Evolutionary conservation across 208 protist genomes (phyloP), one percentile per base, ranked within the genome.

Genomic region (Wallacemonas rigidus): DNA sequence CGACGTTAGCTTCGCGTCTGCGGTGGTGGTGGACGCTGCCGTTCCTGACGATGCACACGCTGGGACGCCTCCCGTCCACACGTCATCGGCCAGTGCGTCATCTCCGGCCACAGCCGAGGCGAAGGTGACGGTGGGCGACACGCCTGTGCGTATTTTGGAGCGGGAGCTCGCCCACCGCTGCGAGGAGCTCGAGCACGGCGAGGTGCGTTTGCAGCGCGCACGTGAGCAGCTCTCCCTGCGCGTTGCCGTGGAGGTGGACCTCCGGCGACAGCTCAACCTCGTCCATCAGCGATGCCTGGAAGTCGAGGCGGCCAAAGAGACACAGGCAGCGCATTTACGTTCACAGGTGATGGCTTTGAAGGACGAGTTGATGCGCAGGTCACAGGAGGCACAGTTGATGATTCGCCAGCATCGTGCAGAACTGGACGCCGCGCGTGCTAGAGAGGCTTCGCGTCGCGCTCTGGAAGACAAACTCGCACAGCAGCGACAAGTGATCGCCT

Each of bases 361-460:
- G 76, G 90, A 90, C 63, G 90, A 95, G 82, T 76, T 95, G 45
- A 78, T 74, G 7, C 83, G 90, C 1, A 82, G 85, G n/a, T 69
- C 74, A 14, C 72, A 89, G 53, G 89, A 94, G 75, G 65, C 76
- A 4, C 56, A 56, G 4, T 74, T 90, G 17, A 47, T 91, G 63
- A 62, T 82, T 48, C 73, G 77, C 3, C 86, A 84, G 70, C 67
- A 79, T 57, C 79, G 69, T 60, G 77, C 53, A n/a, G 35, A 38
- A 64, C 48, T 69, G 14, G 53, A 54, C 2, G 67, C 17, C 2
- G 47, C 36, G 72, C 14, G 11, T 8, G 57, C 50, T 15, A 36
- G 76, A 61, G 70, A 61, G 36, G 69, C 74, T n/a, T 64, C 76
- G n/a, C 54, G 56, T 39, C 58, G 45, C 53, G 71, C 65, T 14